Evolutionary conservation across 345 rosid species (phyloP).

Genomic region (Gossypium rotundifolium): DNA sequence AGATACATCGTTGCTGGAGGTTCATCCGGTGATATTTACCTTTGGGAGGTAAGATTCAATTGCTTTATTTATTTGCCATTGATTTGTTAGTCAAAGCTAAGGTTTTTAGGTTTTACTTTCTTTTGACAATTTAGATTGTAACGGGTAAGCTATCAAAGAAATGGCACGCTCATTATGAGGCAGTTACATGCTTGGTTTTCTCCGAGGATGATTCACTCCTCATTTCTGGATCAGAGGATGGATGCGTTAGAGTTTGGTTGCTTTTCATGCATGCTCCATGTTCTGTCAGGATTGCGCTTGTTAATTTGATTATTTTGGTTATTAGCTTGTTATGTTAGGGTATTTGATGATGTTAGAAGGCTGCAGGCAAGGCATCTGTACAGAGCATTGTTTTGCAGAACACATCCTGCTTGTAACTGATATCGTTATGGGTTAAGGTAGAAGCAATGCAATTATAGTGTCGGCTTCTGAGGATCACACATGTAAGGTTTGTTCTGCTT

Average conservation of each 20-base stretch:
- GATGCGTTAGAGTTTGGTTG: conserved; percentile 78
- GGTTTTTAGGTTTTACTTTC: background rate
- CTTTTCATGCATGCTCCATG: conserved; percentile 36
- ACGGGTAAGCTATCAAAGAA: conserved; percentile 17
- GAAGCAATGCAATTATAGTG: conserved; percentile 58
- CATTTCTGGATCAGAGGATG: conserved; percentile 80
- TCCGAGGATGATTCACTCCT: conserved; percentile 69
- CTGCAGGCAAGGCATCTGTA: conserved; percentile 50
- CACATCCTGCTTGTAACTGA: conserved; percentile 61
- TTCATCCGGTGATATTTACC: conserved; percentile 53
- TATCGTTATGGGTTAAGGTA: conserved; percentile 60
- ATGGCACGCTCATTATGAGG: conserved; percentile 77
- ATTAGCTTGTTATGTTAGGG: conserved; percentile 34
- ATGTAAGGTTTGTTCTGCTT: conserved; percentile 55
- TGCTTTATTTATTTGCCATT: background rate
- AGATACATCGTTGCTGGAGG: conserved; percentile 78
- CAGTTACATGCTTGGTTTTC: conserved; percentile 67
- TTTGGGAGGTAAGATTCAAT: conserved; percentile 60
- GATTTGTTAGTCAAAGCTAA: background rate
- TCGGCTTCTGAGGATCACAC: conserved; percentile 84
- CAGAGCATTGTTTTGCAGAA: conserved; percentile 46
- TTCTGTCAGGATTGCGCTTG: background rate
- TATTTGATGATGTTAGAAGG: conserved; percentile 56
- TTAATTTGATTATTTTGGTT: conserved; percentile 60
- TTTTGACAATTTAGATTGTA: background rate